Base-by-base conservation (phyloP, 1,139 yeast species). In the Magnusiomyces ingens region DNA sequence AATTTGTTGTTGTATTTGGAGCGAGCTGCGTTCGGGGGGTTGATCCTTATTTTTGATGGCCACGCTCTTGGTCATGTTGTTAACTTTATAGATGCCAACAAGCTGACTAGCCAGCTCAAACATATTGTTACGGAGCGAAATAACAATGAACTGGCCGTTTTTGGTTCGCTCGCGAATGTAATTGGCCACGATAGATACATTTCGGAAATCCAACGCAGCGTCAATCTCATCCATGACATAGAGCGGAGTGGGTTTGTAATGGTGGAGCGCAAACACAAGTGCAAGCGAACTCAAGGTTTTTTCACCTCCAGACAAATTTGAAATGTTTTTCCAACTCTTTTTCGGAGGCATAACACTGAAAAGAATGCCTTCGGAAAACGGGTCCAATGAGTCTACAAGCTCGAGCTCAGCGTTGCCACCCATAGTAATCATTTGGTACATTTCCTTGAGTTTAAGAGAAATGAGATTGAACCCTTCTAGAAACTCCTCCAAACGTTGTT, bases 171-270 rank as follows among this genome's bases (percentile, higher is more conserved):
- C 97, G 65, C 90, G 91, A 67, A 94, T 94, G 67, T 94, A 94
- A 64, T 91, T 91, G 2, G 99, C 99, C 54, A 94, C 96, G 71
- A 93, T 93, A 13, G 96, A 88, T 49, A 94, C 99, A 65, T 94
- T 94, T 67, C 98, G 76, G 71, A 93, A 94, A 72, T 94, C 99
- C 61, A 94, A 77, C 1, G 99, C 99, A 0, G 99, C 99, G 72
- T 94, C 99, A 62, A 94, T 93, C 72, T 94, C 99, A 73, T 94
- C 99, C 99, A 94, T 94, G 40, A 94, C 99, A 67, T 94, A 94
- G 49, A 94, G 73, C 6, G 99, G 99, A 0, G 99, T 94, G 0
- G 99, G 99, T 67, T 90, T 93, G 68, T 89, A 94, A 62, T 87
- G 88, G 67, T 94, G 99, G 47, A 94, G 78, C 0, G 99, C 99